Evolutionary conservation across 2,329 filamentous ascomycete species (phyloP), one percentile per base, ranked within the genome.

Genomic region (Zopfia rhizophila): DNA sequence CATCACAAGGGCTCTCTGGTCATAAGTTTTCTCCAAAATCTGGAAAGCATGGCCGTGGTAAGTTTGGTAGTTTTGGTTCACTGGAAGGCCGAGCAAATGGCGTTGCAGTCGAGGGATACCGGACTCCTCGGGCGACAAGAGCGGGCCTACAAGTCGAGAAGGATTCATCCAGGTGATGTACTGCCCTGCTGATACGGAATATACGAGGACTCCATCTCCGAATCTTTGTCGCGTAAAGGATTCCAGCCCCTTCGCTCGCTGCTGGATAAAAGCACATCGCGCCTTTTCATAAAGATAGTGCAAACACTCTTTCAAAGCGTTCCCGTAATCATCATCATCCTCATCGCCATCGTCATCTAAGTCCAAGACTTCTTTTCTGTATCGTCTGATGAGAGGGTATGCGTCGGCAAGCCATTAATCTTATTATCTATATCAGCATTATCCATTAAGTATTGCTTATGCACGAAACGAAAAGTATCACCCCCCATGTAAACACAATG

Each of bases 41-140:
- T 31, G 14, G 17, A 14, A 17, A 11, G 28, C 22, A 38, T 50
- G 45, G 10, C 31, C 7, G 3, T 17, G 31, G 23, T 55, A 55
- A 10, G n/a, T 16, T n/a, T 39, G 12, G 3, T 28, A 16, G 19
- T 55, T 48, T 1, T 23, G n/a, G 3, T 49, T 31, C 7, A 35
- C 40, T 5, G 38, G 24, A 11, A 47, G 28, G 6, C 27, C 19
- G 3, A 48, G 36, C 10, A 53, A 21, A 13, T 36, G 30, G 12
- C 38, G 22, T 25, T 40, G 25, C 2, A 51, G n/a, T 2, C 13
- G 21, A 6, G 50, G 53, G 38, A 56, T 51, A 3, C 53, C 49
- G 16, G 45, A 53, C 33, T 30, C 30, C 10, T 31, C 16, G 2
- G 46, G 45, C 3, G 30, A 36, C 12, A 53, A 18, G 1, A 43